Percentiles rank a stretch among this genome's conserved stretches.
These are phyloP conservation scores for Dissoconium aciculare DNA, from an alignment of 2,329 filamentous ascomycete genomes.

Conservation along the genomic window DNA sequence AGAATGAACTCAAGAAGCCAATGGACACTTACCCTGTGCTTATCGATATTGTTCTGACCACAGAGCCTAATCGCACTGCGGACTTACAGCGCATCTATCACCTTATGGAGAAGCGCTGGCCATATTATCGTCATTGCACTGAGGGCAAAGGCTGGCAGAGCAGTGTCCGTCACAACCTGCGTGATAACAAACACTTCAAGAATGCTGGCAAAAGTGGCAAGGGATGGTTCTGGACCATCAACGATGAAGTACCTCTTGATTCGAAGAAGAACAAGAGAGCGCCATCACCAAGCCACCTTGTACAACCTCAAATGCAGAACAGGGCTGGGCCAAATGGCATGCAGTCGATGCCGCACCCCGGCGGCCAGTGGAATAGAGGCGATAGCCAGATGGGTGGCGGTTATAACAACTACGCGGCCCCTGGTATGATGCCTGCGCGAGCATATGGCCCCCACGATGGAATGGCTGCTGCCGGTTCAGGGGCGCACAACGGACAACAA, in stretches of 20 bases:
- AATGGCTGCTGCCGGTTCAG: neutral
- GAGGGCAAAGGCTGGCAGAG: constrained; percentile 51
- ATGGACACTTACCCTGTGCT: constrained; percentile 48
- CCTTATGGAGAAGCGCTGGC: constrained; percentile 47
- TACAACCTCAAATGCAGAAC: neutral
- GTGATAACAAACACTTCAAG: constrained; percentile 43
- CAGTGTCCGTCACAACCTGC: constrained; percentile 50
- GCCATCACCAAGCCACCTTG: constrained; percentile 18
- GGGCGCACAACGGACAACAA: too few relatives aligned
- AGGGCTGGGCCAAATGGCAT: neutral
- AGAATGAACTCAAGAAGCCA: constrained; percentile 59
- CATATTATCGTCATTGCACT: constrained; percentile 46
- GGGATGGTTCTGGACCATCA: constrained; percentile 48
- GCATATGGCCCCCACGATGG: neutral
- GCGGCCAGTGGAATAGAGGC: neutral
- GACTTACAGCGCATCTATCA: constrained; percentile 53
- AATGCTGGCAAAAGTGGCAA: constrained; percentile 47
- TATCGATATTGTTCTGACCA: constrained; percentile 47
- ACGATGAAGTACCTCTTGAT: constrained; percentile 44
- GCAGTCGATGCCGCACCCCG: neutral
- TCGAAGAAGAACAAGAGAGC: constrained; percentile 40
- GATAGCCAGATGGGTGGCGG: neutral
- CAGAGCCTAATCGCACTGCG: constrained; percentile 41
- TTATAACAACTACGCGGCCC: neutral
- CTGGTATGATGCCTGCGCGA: neutral